These are phyloP conservation scores for Uncinocarpus reesii DNA, from an alignment of 2,329 filamentous ascomycete species.

Conservation along the genomic window DNA sequence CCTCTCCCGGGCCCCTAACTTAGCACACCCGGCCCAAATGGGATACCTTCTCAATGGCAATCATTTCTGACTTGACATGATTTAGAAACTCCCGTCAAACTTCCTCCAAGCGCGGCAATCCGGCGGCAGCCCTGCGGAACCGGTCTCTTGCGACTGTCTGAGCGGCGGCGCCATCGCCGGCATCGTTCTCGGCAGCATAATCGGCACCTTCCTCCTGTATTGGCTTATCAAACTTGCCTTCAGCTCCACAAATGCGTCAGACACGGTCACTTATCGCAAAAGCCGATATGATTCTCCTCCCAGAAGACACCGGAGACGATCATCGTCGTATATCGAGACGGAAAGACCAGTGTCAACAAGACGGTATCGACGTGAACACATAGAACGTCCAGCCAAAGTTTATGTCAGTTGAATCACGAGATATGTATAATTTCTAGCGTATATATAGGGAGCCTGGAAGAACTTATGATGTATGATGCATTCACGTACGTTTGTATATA, in stretches of 20 bases:
- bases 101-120: constrained; percentile 21
- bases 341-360: constrained; percentile 24
- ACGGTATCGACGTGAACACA: constrained; percentile 22
- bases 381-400: constrained; percentile 30
- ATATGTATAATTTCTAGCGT: neutral
- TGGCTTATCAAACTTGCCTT: constrained; percentile 29
- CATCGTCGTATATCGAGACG: constrained; percentile 20
- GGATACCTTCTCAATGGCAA: neutral
- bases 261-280: constrained; percentile 22
- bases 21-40: neutral
- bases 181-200: constrained; percentile 34
- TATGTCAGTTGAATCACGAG: constrained; percentile 26
- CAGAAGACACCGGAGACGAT: constrained; percentile 20
- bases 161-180: constrained; percentile 31
- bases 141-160: constrained; percentile 22
- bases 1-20: neutral
- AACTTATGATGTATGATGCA: neutral
- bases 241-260: constrained; percentile 15
- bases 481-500: neutral
- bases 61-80: neutral
- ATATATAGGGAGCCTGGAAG: neutral
- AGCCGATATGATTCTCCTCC: constrained; percentile 17
- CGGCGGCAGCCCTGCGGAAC: neutral
- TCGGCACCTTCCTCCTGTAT: constrained; percentile 28
- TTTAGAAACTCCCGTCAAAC: constrained; percentile 16